Evolutionary conservation across 306 rosid species (phyloP).

Genomic region (Trifolium fragiferum): DNA sequence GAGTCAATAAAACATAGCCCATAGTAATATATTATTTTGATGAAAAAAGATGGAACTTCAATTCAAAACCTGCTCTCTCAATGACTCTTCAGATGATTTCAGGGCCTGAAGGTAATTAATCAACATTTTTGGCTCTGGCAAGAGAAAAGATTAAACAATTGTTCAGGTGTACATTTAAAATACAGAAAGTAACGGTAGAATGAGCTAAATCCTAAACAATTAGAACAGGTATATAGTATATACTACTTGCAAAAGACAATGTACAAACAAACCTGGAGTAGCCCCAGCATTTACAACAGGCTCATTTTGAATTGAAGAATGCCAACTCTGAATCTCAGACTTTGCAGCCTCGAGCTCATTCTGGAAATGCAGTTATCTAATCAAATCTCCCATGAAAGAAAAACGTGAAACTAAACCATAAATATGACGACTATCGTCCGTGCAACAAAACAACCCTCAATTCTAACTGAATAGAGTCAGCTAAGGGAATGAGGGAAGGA

Average conservation of each 20-base stretch:
- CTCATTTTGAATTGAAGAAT: slow-evolving; percentile 77
- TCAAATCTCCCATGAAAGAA: slow-evolving; percentile 27
- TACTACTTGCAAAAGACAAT: slow-evolving; percentile 18
- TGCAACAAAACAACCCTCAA: slow-evolving; percentile 6
- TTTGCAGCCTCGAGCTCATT: slow-evolving; percentile 76
- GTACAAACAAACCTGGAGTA: slow-evolving; percentile 69
- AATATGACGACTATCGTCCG: slow-evolving; percentile 28
- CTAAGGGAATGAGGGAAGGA: slow-evolving; percentile 15
- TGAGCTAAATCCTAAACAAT: slow-evolving; percentile 16
- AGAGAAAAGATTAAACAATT: slow-evolving; percentile 40
- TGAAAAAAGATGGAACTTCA: slow-evolving; percentile 7
- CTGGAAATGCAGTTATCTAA: slow-evolving; percentile 52
- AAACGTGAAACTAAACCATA: slow-evolving; percentile 31
- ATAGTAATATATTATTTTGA: slow-evolving; percentile 26
- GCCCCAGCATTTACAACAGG: slow-evolving; percentile 67
- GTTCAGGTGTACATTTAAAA: slow-evolving; percentile 24
- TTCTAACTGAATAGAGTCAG: slow-evolving; percentile 16
- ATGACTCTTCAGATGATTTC: slow-evolving; percentile 83
- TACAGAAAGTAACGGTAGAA: not conserved
- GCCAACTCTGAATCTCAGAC: slow-evolving; percentile 88
- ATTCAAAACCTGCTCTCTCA: slow-evolving; percentile 79
- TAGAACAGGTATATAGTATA: slow-evolving; percentile 21
- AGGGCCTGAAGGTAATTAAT: slow-evolving; percentile 74
- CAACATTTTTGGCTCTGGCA: slow-evolving; percentile 76
- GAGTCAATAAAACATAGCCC: slow-evolving; percentile 28